Conservation (phyloP, 1,284 basidiomycete genomes). For the Tylopilus orsonianus region DNA sequence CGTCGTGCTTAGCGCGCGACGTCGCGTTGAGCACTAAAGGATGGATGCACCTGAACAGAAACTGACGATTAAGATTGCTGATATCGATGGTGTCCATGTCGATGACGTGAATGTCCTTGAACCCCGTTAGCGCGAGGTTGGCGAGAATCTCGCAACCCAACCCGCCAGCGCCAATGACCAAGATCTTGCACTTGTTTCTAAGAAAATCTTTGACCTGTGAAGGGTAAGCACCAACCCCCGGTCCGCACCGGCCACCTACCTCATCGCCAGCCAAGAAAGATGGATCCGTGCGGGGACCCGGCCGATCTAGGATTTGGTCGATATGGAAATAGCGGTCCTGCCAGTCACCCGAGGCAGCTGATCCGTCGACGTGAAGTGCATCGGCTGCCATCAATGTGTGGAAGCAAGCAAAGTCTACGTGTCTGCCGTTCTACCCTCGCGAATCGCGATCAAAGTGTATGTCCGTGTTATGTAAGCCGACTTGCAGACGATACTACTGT, state of each 20-base stretch:
- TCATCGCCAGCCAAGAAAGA: slow-evolving; percentile 72
- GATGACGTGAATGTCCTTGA: slow-evolving; percentile 98
- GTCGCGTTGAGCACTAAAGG: background rate
- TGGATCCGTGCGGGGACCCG: slow-evolving; percentile 80
- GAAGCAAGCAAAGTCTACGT: slow-evolving; percentile 18
- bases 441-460: slow-evolving; percentile 4
- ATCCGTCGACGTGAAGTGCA: slow-evolving; percentile 28
- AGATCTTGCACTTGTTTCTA: slow-evolving; percentile 82
- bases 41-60: slow-evolving; percentile 84
- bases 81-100: slow-evolving; percentile 99
- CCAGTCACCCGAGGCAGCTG: slow-evolving; percentile 54
- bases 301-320: slow-evolving; percentile 77
- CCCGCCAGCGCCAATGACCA: slow-evolving; percentile 96
- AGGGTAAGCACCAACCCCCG: slow-evolving; percentile 2
- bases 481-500: too few species aligned
- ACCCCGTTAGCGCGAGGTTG: slow-evolving; percentile 91
- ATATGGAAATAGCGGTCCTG: slow-evolving; percentile 73
- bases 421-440: slow-evolving; percentile 1
- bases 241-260: slow-evolving; percentile 41
- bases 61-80: slow-evolving; percentile 98
- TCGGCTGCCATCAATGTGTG: slow-evolving; percentile 35
- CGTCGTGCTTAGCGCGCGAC: background rate
- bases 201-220: slow-evolving; percentile 87
- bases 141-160: slow-evolving; percentile 94
- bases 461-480: slow-evolving; percentile 27